These are phyloP conservation scores for Pyronema omphalodes DNA, from an alignment of 495 filamentous ascomycete species.

Conservation along the genomic window DNA sequence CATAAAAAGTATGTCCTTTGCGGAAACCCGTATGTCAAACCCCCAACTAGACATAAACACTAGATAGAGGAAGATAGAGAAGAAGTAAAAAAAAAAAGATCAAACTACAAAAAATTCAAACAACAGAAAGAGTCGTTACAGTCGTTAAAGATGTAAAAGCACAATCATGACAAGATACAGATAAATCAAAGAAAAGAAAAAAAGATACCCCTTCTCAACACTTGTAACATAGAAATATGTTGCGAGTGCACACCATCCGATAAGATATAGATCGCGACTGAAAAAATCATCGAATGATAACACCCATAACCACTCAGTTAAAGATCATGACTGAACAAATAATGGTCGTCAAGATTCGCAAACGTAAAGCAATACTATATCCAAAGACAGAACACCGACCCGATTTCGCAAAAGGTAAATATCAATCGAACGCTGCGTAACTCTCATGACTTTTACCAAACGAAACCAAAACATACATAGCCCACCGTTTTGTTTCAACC, in stretches of 20 bases:
- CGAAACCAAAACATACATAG: slow-evolving; percentile 3
- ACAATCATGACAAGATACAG: neutral
- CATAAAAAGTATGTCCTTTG: no score
- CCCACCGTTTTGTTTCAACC: slow-evolving; percentile 6
- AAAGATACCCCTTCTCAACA: neutral
- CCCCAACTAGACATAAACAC: neutral
- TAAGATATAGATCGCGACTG: neutral
- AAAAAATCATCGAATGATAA: neutral
- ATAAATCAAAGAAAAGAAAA: neutral
- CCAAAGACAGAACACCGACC: slow-evolving; percentile 5
- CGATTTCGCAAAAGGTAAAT: slow-evolving; percentile 1
- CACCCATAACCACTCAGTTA: slow-evolving; percentile 1
- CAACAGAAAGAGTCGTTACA: neutral
- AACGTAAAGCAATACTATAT: slow-evolving; percentile 3
- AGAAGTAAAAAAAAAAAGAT: neutral
- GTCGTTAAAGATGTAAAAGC: slow-evolving; percentile 2
- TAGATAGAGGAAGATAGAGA: neutral
- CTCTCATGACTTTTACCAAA: slow-evolving; percentile 4
- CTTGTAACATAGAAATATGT: neutral
- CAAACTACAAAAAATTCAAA: neutral
- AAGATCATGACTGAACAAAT: neutral
- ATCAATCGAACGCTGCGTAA: slow-evolving; percentile 1
- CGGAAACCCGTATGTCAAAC: neutral
- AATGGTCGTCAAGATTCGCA: neutral
- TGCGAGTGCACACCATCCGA: neutral